Conservation (phyloP, 768 basidiomycete genomes). For the Mycena metata region DNA sequence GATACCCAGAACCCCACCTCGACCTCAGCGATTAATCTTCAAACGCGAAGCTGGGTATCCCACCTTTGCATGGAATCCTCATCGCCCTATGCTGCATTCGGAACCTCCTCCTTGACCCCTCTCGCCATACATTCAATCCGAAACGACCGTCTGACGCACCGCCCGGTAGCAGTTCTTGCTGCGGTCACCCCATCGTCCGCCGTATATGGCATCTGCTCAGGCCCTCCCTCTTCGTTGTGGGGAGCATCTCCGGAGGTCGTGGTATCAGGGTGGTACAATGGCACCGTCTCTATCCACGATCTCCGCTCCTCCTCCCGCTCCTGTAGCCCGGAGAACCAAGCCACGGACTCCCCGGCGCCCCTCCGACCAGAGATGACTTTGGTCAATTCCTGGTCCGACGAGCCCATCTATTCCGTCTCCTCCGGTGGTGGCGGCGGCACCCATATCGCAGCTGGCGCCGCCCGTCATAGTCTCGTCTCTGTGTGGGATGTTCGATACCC, state of each 20-base stretch:
- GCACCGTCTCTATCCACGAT: slow-evolving; percentile 80
- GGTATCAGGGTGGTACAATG: slow-evolving; percentile 88
- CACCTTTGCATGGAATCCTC: slow-evolving; percentile 67
- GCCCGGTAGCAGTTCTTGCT: slow-evolving; percentile 65
- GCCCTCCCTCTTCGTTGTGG: slow-evolving; percentile 74
- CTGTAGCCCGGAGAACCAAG: slow-evolving; percentile 26
- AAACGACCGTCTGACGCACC: slow-evolving; percentile 58
- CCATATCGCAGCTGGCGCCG: slow-evolving; percentile 82
- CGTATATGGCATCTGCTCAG: slow-evolving; percentile 78
- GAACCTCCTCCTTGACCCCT: slow-evolving; percentile 71
- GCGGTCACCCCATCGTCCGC: slow-evolving; percentile 56
- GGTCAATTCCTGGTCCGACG: slow-evolving; percentile 75
- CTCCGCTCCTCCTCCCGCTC: slow-evolving; percentile 65
- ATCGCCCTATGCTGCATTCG: slow-evolving; percentile 76
- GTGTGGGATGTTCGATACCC: slow-evolving; percentile 86
- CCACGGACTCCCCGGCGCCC: slow-evolving; percentile 44
- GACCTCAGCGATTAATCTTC: slow-evolving; percentile 57
- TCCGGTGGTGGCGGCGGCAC: slow-evolving; percentile 78
- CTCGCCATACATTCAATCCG: slow-evolving; percentile 69
- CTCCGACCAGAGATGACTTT: slow-evolving; percentile 73
- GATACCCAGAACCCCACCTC: slow-evolving; percentile 39
- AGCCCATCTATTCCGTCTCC: slow-evolving; percentile 82
- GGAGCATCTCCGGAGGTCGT: slow-evolving; percentile 79
- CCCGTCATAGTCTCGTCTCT: slow-evolving; percentile 81
- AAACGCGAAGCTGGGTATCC: slow-evolving; percentile 72